phyloP scores from a whole-genome alignment of 106 monocot genomes.

The Platanthera guangdongensis region DNA sequence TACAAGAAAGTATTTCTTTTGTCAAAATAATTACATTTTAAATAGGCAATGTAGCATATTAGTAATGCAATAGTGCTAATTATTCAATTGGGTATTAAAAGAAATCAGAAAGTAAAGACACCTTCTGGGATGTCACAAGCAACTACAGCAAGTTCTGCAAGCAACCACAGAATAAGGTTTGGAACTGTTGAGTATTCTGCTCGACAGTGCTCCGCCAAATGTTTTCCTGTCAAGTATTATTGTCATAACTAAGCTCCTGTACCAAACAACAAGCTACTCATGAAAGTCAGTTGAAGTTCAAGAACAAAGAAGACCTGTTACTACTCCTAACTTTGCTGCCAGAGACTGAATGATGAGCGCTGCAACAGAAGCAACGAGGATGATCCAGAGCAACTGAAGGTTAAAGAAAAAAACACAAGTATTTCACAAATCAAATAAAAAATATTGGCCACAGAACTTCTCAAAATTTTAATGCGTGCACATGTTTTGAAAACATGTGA shows the following conservation, averaged over 20 bases:
- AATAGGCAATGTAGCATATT: too few species aligned
- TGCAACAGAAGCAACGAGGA: constrained; percentile 77
- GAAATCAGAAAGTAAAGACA: constrained; percentile 7
- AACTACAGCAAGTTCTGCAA: constrained; percentile 85
- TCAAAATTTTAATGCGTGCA: too few species aligned
- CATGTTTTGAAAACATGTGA: too few species aligned
- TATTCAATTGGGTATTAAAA: background rate
- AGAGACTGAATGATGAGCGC: constrained; percentile 86
- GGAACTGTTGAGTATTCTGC: constrained; percentile 65
- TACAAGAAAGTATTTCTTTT: too few species aligned
- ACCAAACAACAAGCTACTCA: background rate
- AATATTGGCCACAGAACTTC: too few species aligned
- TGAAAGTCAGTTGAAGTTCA: background rate
- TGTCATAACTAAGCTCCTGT: background rate
- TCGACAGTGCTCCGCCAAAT: constrained; percentile 95
- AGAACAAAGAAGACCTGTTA: constrained; percentile 51
- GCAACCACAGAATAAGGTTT: constrained; percentile 75
- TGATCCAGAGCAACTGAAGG: constrained; percentile 80
- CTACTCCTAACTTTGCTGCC: constrained; percentile 86
- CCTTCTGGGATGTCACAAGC: constrained; percentile 99
- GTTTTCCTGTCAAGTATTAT: constrained; percentile 54
- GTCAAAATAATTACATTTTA: too few species aligned
- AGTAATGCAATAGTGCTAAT: background rate
- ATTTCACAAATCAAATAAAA: background rate
- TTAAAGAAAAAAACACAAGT: background rate